These are phyloP conservation scores for Boeremia exigua DNA, from an alignment of 2,329 filamentous ascomycete species.

Conservation along the genomic window DNA sequence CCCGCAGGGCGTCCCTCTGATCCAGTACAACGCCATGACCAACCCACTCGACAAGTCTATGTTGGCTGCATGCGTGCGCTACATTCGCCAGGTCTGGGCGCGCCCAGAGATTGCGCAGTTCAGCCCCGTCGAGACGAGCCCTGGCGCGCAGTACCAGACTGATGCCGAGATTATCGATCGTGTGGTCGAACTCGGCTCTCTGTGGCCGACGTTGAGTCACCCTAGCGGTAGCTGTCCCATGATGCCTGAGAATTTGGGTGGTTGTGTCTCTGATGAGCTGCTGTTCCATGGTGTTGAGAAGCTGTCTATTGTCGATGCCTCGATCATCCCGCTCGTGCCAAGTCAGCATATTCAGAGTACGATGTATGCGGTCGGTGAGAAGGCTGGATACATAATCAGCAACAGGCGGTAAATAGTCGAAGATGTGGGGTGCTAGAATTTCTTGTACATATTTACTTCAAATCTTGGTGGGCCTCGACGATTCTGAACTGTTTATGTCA, in stretches of 20 bases:
- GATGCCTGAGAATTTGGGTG: slow-evolving; percentile 42
- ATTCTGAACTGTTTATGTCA: no score
- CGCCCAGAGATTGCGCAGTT: slow-evolving; percentile 34
- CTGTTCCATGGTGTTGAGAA: slow-evolving; percentile 38
- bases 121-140: slow-evolving; percentile 29
- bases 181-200: slow-evolving; percentile 19
- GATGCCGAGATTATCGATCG: slow-evolving; percentile 37
- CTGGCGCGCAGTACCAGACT: slow-evolving; percentile 34
- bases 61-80: slow-evolving; percentile 44
- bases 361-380: slow-evolving; percentile 44
- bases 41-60: slow-evolving; percentile 40
- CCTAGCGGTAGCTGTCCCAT: slow-evolving; percentile 40
- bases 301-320: slow-evolving; percentile 41
- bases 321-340: slow-evolving; percentile 41
- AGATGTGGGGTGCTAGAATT: neutral
- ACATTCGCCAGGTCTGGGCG: slow-evolving; percentile 42
- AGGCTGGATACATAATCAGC: slow-evolving; percentile 42
- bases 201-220: slow-evolving; percentile 35
- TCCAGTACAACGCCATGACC: slow-evolving; percentile 38
- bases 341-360: slow-evolving; percentile 42
- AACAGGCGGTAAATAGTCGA: slow-evolving; percentile 15
- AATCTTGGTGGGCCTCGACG: no score
- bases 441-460: neutral
- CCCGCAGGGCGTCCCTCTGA: slow-evolving; percentile 34
- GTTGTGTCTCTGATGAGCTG: slow-evolving; percentile 35